These are phyloP conservation scores for Vigna nakashimae DNA, from an alignment of 306 rosid species.

Conservation along the genomic window DNA sequence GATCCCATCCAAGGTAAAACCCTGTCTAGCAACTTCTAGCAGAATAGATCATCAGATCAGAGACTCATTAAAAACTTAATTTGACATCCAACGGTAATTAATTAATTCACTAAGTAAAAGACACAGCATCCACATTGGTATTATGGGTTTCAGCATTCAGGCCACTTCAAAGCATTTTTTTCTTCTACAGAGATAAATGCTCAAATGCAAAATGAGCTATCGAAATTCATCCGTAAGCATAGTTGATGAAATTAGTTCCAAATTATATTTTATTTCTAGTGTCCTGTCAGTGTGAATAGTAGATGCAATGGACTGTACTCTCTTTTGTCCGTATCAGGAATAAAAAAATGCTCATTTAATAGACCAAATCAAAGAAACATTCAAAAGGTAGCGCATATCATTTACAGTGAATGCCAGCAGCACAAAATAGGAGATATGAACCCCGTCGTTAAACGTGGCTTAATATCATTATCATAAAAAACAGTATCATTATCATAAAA, in stretches of 20 bases:
- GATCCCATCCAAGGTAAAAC: background rate
- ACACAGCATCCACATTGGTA: background rate
- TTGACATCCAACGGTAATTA: background rate
- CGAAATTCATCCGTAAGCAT: background rate
- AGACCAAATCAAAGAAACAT: background rate
- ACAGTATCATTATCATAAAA: conserved; percentile 2
- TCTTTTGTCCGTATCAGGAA: background rate
- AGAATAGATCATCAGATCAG: background rate
- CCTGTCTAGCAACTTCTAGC: background rate
- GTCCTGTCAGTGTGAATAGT: background rate
- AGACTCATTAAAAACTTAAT: conserved; percentile 4
- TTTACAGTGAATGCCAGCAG: background rate
- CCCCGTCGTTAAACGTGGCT: background rate
- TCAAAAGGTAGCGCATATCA: background rate
- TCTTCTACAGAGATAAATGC: too few relatives aligned
- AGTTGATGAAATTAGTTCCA: background rate
- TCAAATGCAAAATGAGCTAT: too few relatives aligned
- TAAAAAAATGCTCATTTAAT: background rate
- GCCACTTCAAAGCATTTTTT: background rate
- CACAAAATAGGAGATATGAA: background rate
- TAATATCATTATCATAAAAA: conserved; percentile 4
- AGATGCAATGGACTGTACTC: background rate
- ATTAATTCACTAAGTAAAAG: background rate
- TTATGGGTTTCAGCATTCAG: background rate
- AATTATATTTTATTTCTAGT: background rate